These are phyloP conservation scores for Debaryomyces prosopidis DNA, from an alignment of 805 yeast genomes.

Conservation along the genomic window DNA sequence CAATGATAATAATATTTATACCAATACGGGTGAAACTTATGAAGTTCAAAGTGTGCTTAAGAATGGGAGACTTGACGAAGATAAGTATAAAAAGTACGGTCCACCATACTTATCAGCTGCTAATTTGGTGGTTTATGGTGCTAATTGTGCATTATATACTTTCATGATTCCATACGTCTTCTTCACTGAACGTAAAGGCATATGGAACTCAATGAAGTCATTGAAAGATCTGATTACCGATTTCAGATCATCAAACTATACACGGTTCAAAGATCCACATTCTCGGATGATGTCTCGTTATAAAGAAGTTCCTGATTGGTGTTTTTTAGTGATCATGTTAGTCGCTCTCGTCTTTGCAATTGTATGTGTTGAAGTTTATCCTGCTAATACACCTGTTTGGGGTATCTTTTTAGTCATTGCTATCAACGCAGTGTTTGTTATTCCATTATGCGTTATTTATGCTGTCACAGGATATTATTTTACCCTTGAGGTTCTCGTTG, in stretches of 20 bases:
- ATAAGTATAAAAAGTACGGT: constrained; percentile 18
- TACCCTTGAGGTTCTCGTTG: constrained; percentile 54
- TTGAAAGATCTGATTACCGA: constrained; percentile 10
- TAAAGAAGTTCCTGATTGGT: constrained; percentile 40
- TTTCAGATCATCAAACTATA: constrained; percentile 9
- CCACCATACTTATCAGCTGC: constrained; percentile 31
- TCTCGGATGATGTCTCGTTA: constrained; percentile 31
- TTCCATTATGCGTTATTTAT: constrained; percentile 51
- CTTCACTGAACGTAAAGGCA: constrained; percentile 9
- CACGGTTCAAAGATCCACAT: constrained; percentile 25
- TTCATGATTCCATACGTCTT: constrained; percentile 10
- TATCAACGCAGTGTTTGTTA: constrained; percentile 49
- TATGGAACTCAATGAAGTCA: constrained; percentile 14
- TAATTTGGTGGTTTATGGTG: constrained; percentile 24
- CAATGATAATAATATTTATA: constrained; percentile 19
- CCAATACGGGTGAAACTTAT: constrained; percentile 24
- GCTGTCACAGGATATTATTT: constrained; percentile 50
- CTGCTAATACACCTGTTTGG: constrained; percentile 59
- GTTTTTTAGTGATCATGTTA: constrained; percentile 22
- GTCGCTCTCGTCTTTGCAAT: constrained; percentile 32
- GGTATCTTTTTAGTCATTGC: constrained; percentile 54
- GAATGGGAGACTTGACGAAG: constrained; percentile 24
- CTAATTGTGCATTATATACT: constrained; percentile 6
- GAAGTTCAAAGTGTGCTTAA: constrained; percentile 36
- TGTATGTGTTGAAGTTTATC: constrained; percentile 29